Evolutionary conservation across 2,329 filamentous ascomycete genomes (phyloP), one percentile per base, ranked within the genome.

Genomic region (Cordyceps tenuipes): DNA sequence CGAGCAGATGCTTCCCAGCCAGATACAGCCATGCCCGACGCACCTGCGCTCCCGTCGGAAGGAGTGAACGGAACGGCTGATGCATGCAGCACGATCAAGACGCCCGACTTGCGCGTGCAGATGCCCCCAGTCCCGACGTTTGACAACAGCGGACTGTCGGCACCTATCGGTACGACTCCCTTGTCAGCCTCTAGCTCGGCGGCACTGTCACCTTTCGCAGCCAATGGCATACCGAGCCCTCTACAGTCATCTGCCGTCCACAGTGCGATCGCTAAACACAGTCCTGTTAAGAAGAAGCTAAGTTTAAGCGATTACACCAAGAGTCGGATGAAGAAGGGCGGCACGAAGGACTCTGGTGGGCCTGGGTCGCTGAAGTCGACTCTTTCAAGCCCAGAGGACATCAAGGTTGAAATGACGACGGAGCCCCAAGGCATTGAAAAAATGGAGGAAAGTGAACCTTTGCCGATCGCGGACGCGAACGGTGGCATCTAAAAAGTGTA

Each of bases 211-310:
- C 81, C 83, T 0, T 78, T 81, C 58, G 75, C 77, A 2, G 65
- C 72, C 3, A 66, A 66, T 29, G 74, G 68, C 57, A 66, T 76
- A 36, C 64, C 76, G 0, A 78, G 72, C 51, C 73, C 79, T 0
- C 80, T 83, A 57, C 67, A 72, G 4, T 67, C 75, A 7, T 63
- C 75, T 0, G 65, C 72, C 0, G 67, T 76, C 39, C 82, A 80
- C 60, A 76, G 79, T 15, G 65, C 74, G 9, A 69, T 69, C 6
- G 76, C 76, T 10, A 76, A 78, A 23, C 82, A 82, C 3, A 86
- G 82, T 63, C 84, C 85, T 2, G 74, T 84, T 36, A 86, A 86
- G 72, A 87, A 88, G 76, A 87, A 87, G 70, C 72, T 88, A 43
- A 87, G 82, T 63, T 70, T 87, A 2, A 87, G 83, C 66, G 85